phyloP scores from a whole-genome alignment of 768 basidiomycete genomes.

The Leccinum imitatum region DNA sequence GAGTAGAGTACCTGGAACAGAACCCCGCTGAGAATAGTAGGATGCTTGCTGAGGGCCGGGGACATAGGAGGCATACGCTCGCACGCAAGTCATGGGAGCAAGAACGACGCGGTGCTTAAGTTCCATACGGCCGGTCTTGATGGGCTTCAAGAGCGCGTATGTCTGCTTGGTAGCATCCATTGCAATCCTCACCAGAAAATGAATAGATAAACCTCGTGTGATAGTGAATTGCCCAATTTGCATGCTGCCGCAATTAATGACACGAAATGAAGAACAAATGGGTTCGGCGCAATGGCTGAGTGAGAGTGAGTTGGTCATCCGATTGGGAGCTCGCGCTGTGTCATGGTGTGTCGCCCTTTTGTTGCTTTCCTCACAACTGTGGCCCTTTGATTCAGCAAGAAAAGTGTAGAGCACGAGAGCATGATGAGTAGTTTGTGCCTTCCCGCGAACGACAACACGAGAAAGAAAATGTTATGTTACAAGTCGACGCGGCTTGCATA shows the following conservation, averaged over 20 bases:
- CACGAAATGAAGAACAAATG: not conserved
- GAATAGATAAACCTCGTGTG: not conserved
- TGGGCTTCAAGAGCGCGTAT: constrained; percentile 44
- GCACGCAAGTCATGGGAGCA: constrained; percentile 51
- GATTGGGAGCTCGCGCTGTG: not conserved
- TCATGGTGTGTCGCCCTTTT: not conserved
- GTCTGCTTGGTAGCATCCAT: constrained; percentile 5
- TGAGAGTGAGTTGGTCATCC: not conserved
- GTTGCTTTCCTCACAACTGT: not conserved
- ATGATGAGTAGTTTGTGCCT: not conserved
- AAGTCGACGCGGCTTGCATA: constrained; percentile 6
- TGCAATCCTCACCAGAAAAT: not conserved
- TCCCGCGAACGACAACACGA: not conserved
- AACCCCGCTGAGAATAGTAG: constrained; percentile 52
- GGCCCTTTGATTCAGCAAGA: not conserved
- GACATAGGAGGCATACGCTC: constrained; percentile 37
- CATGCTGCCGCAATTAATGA: not conserved
- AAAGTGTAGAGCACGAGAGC: not conserved
- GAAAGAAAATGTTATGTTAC: not conserved
- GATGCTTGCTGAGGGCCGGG: constrained; percentile 37
- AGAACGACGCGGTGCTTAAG: constrained; percentile 53
- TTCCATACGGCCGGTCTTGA: constrained; percentile 40
- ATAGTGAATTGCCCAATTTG: not conserved
- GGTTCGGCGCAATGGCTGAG: not conserved
- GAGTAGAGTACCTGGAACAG: constrained; percentile 50